Evolutionary conservation across 495 filamentous ascomycete genomes (phyloP).

Genomic region (Tetracladium setigerum): DNA sequence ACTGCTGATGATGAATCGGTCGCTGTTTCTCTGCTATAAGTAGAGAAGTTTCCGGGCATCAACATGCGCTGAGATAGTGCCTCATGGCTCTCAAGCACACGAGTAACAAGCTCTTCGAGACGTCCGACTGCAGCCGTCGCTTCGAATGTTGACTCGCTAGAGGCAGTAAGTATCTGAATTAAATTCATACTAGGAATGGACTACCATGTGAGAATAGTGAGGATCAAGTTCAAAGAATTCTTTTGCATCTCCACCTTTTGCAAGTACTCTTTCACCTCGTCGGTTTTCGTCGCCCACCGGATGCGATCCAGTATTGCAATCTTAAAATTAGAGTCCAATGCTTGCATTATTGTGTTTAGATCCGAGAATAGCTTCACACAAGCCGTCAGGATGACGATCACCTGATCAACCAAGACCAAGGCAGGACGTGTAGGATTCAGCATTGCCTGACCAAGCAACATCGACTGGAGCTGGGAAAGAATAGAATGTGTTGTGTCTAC

Average conservation of each 20-base stretch:
- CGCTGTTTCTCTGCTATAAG: too few species aligned
- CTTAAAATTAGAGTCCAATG: not conserved
- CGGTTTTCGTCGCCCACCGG: not conserved
- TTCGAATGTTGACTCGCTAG: too few species aligned
- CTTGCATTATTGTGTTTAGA: not conserved
- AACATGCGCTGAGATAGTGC: too few species aligned
- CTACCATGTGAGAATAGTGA: too few species aligned
- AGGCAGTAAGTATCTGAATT: too few species aligned
- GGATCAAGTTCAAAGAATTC: too few species aligned
- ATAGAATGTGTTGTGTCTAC: not conserved
- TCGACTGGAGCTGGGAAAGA: not conserved
- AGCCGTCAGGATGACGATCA: not conserved
- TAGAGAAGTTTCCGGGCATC: too few species aligned
- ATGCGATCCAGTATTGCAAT: not conserved
- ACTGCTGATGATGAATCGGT: too few species aligned
- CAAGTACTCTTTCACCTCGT: not conserved
- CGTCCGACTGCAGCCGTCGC: too few species aligned
- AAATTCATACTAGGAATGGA: too few species aligned
- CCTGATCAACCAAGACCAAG: not conserved
- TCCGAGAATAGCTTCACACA: not conserved
- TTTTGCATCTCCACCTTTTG: not conserved
- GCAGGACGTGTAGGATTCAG: not conserved
- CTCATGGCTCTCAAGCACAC: too few species aligned
- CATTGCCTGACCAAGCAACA: not conserved
- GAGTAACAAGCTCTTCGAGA: too few species aligned